Evolutionary conservation across 345 rosid species (phyloP).

Genomic region (Arabidopsis thaliana): DNA sequence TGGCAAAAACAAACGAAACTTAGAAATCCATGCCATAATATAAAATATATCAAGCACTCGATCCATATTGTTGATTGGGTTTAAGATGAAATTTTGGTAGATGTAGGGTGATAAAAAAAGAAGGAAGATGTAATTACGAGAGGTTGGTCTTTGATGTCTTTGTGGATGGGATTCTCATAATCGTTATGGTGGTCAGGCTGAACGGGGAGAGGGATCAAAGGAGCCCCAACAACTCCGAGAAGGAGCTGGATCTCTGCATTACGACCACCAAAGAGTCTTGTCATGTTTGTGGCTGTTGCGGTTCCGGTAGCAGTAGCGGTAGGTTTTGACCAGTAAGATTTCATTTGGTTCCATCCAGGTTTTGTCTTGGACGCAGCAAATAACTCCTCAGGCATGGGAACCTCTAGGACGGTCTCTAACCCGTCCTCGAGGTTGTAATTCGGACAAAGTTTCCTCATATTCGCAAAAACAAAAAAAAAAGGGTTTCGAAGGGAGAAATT

Average conservation of each 20-base stretch:
- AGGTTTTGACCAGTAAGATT: constrained; percentile 74
- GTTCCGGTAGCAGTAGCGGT: constrained; percentile 38
- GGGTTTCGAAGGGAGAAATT: not conserved
- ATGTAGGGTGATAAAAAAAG: not conserved
- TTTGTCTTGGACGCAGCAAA: constrained; percentile 51
- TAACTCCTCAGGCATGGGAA: constrained; percentile 94
- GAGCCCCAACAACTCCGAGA: constrained; percentile 94
- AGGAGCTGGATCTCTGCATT: constrained; percentile 87
- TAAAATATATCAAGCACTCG: not conserved
- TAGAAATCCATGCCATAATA: not conserved
- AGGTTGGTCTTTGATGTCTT: constrained; percentile 61
- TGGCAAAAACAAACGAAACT: not conserved
- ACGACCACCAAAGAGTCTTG: constrained; percentile 59
- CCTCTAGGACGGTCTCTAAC: constrained; percentile 95
- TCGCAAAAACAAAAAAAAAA: not conserved
- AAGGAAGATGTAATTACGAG: constrained; percentile 54
- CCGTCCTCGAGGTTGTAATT: constrained; percentile 83
- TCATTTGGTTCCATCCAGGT: constrained; percentile 78
- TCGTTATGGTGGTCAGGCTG: constrained; percentile 43
- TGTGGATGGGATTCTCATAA: constrained; percentile 47
- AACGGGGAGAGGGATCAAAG: constrained; percentile 85
- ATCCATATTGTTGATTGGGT: not conserved
- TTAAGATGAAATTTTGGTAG: not conserved
- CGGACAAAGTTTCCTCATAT: constrained; percentile 95
- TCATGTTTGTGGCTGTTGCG: constrained; percentile 46